Base-by-base conservation (phyloP, 2,329 filamentous ascomycete genomes). In the Escovopsis weberi region DNA sequence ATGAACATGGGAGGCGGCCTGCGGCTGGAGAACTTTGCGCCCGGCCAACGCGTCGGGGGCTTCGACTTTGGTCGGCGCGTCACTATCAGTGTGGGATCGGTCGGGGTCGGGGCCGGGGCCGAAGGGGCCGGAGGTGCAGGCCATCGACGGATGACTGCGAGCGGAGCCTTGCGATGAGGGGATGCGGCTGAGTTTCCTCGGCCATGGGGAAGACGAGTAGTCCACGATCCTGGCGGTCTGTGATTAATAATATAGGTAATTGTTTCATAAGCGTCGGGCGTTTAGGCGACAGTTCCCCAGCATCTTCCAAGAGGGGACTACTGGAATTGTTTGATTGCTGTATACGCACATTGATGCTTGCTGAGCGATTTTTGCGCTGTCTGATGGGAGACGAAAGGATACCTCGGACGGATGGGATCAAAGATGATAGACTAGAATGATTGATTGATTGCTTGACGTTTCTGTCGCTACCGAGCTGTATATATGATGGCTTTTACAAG, bases 1-100 rank as follows among this genome's bases (percentile, higher is more conserved):
- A 76, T 78, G 72, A 71, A 74, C 49, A 56, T 76, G 44, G 64
- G 67, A 33, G 64, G 63, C 12, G 66, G 61, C 46, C 50, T 66
- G 45, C 55, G 58, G 11, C 32, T 53, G 4, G 61, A 62, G 33
- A 51, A 44, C 2, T 37, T 45, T 10, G 49, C 50, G 12, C 49
- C 52, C 39, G 57, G 55, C 26, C 53, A 56, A 1, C 52, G 45
- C 11, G 47, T 52, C 15, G 49, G 23, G 2, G 43, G 51, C 12
- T 45, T 50, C 11, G 54, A 54, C 23, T 53, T 53, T 33, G 49
- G 54, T 10, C 56, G 61, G 32, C 59, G 61, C 44, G 59, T 64
- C 36, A 65, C 63, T 47, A 63, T 65, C 40, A 56, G 55, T 50
- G 51, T 59, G 38, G 56, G 28, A 5, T 32, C 28, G 28, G 4